Evolutionary conservation across 768 basidiomycete genomes (phyloP), one percentile per base, ranked within the genome.

Genomic region (Pleurotus pulmonarius): DNA sequence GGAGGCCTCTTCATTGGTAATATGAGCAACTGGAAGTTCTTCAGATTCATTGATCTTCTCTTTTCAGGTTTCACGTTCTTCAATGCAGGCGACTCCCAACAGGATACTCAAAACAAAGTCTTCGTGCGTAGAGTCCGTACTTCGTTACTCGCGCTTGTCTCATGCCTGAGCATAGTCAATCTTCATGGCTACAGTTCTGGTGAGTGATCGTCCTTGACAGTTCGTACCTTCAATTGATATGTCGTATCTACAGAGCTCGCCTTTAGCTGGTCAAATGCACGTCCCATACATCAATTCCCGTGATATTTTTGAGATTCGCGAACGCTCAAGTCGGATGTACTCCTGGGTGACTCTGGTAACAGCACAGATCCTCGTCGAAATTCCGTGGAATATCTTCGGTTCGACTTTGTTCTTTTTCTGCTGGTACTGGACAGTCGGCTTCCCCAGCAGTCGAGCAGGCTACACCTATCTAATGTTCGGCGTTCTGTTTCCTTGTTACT

Each of bases 381-480:
- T 86, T 0, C 85, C 85, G 1, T 85, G 82, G 81, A 85, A 86
- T 58, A 76, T 86, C 39, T 5, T 83, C 2, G 80, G 80, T 22
- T 82, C 84, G 1, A 72, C 76, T 0, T 55, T 88, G 11, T 78
- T 84, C 69, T 90, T 82, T 71, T 62, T 86, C 52, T 81, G 78
- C 61, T 89, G 86, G 86, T 88, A 78, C 68, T 88, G 82, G 82
- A 85, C 85, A 4, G 82, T 87, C 46, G 86, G 86, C 0, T 84
- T 83, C 62, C 72, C 74, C 7, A 70, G 68, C 11, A 72, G 74
- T 11, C 70, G 85, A 38, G 84, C 76, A 2, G 87, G 78, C 15
- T 87, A 81, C 62, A 81, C 80, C 2, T 86, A 75, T 63, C 74
- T 88, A 6, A 69, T 83, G 62, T 58, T 83, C 20, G 77, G 73